Evolutionary conservation across 1,284 basidiomycete genomes (phyloP).

Genomic region (Farysia itapuensis): DNA sequence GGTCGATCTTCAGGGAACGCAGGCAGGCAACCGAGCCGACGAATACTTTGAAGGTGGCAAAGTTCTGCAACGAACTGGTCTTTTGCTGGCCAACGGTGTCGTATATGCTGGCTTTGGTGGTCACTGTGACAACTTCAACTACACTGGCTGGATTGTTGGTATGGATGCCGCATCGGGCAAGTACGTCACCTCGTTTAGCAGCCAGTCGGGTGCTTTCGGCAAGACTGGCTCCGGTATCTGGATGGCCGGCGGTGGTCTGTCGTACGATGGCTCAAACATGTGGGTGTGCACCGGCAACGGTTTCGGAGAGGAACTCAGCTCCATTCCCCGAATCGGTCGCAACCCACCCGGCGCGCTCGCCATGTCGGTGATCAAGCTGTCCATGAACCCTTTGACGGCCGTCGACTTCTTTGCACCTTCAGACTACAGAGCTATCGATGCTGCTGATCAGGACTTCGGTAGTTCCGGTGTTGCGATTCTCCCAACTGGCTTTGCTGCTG

Average conservation of each 20-base stretch:
- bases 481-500: slow-evolving; percentile 6
- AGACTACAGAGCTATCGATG: slow-evolving; percentile 10
- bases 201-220: slow-evolving; percentile 2
- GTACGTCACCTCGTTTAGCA: slow-evolving; percentile 8
- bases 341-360: slow-evolving; percentile 6
- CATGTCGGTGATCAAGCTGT: slow-evolving; percentile 12
- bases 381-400: neutral
- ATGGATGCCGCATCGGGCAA: slow-evolving; percentile 9
- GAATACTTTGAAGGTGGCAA: slow-evolving; percentile 19
- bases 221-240: slow-evolving; percentile 4
- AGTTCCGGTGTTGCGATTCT: slow-evolving; percentile 6
- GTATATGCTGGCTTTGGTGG: slow-evolving; percentile 20
- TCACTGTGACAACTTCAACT: slow-evolving; percentile 25
- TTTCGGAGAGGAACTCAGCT: slow-evolving; percentile 5
- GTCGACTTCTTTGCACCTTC: slow-evolving; percentile 13
- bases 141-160: slow-evolving; percentile 19
- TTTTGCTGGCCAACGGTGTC: slow-evolving; percentile 8
- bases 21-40: slow-evolving; percentile 4
- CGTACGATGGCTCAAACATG: slow-evolving; percentile 8
- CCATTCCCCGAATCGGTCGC: slow-evolving; percentile 4
- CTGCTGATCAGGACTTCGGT: slow-evolving; percentile 15
- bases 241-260: slow-evolving; percentile 3
- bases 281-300: slow-evolving; percentile 15
- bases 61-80: slow-evolving; percentile 7
- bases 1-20: slow-evolving; percentile 5